Base-by-base conservation (phyloP, 345 rosid species). In the Acer yangbiense region DNA sequence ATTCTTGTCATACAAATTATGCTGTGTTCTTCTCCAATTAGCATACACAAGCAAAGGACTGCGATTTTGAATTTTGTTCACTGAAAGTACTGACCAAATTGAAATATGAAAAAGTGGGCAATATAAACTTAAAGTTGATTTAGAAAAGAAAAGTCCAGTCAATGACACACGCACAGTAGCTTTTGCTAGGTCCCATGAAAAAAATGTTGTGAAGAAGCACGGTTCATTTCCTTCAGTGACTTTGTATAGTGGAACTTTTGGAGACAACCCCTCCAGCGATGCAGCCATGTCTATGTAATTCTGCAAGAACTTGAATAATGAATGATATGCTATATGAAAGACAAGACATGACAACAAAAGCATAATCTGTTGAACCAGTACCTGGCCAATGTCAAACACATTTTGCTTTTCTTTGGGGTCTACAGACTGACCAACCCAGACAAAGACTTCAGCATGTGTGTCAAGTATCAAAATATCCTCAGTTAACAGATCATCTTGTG, bases 151-250 rank as follows among this genome's bases (percentile, higher is more conserved):
- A 77, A 66, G 58, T 65, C 20, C 10, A n/a, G 20, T 71, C 76
- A 43, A 35, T 50, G 52, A 64, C 55, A 67, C 50, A 77, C 94
- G 60, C 90, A 97, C 99, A 65, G 75, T 83, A 62, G 98, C 92
- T 88, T 90, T 94, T 85, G 89, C 70, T 71, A 83, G 81, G 87
- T 97, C 99, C 99, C 98, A 97, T 9, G 89, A 88, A 82, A 97
- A 97, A 85, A 86, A 91, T 57, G 90, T 84, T 29, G 98, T 91
- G 85, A 94, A 97, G 88, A 94, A 94, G 85, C 92, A 86, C 2
- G 99, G 98, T 79, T 97, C 99, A 79, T 93, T 94, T 85, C 98
- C 99, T 86, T 97, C 99, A 16, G 92, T 87, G 72, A 97, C 87
- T 90, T 85, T 94, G 83, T 92, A 97, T 6, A 97, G 78, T 57